Evolutionary conservation across 805 yeast genomes (phyloP).

Genomic region (Myxozyma lipomycoides): DNA sequence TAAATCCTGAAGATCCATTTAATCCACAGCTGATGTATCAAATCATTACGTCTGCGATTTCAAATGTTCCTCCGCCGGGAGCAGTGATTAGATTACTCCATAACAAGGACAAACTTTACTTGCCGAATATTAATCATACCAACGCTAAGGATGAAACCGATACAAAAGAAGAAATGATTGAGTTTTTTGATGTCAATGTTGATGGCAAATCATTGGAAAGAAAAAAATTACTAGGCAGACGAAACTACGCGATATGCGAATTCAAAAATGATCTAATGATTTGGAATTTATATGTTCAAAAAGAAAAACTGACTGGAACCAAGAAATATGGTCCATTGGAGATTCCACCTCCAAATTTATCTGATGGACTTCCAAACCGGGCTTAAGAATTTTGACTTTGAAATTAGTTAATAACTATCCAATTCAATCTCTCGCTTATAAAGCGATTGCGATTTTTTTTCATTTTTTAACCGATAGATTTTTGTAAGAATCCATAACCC

Average conservation of each 20-base stretch:
- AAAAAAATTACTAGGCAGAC: slow-evolving; percentile 16
- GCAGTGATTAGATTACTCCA: slow-evolving; percentile 73
- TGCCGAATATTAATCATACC: slow-evolving; percentile 13
- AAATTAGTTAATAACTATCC: too few species aligned
- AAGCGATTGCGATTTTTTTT: neutral
- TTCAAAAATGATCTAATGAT: slow-evolving; percentile 17
- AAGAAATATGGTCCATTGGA: slow-evolving; percentile 22
- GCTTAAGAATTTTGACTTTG: too few species aligned
- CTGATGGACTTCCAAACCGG: slow-evolving; percentile 3
- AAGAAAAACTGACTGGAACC: slow-evolving; percentile 9
- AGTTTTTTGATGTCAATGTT: slow-evolving; percentile 26
- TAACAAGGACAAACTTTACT: slow-evolving; percentile 61
- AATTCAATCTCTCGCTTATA: slow-evolving; percentile 2
- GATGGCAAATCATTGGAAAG: slow-evolving; percentile 24
- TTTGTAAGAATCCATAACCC: neutral
- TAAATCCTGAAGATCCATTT: slow-evolving; percentile 56
- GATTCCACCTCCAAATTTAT: slow-evolving; percentile 10
- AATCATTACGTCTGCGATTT: slow-evolving; percentile 83
- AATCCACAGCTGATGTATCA: slow-evolving; percentile 50
- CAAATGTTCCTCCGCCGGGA: slow-evolving; percentile 89
- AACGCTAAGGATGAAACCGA: slow-evolving; percentile 10
- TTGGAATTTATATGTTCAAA: slow-evolving; percentile 27
- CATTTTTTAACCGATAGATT: slow-evolving; percentile 3
- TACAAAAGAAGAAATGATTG: slow-evolving; percentile 28
- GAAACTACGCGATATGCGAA: slow-evolving; percentile 21